Evolutionary conservation across 73 alveolate species (phyloP).

Genomic region (Paramecium octaurelia): DNA sequence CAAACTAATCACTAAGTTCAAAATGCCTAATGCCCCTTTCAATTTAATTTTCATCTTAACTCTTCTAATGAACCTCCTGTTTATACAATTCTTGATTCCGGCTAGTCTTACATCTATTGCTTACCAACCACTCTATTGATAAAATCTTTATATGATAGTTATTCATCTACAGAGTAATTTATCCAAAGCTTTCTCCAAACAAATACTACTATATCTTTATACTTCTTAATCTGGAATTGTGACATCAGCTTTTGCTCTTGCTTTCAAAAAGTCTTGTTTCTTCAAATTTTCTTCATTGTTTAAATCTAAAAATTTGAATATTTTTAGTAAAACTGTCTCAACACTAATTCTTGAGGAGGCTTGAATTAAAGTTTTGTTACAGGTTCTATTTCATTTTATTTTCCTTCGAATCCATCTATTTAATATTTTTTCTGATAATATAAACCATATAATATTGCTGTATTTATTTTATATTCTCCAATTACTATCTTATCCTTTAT

Average conservation of each 20-base stretch:
- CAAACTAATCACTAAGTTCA: neutral
- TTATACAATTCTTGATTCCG: neutral
- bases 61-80: neutral
- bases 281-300: slow-evolving; percentile 17
- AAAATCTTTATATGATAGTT: neutral
- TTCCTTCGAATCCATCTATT: slow-evolving; percentile 46
- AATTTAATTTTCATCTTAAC: neutral
- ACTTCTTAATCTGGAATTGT: slow-evolving; percentile 21
- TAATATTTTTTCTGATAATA: slow-evolving; percentile 35
- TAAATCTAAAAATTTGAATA: slow-evolving; percentile 54
- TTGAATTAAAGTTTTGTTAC: slow-evolving; percentile 42
- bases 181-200: neutral
- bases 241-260: slow-evolving; percentile 57
- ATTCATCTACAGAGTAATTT: neutral
- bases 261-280: slow-evolving; percentile 53
- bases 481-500: slow-evolving; percentile 28
- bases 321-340: slow-evolving; percentile 27
- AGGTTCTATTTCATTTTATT: slow-evolving; percentile 47
- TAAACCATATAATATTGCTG: neutral
- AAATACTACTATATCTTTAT: neutral
- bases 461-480: neutral
- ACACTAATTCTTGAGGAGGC: slow-evolving; percentile 35
- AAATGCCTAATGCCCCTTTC: slow-evolving; percentile 8
- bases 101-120: neutral
- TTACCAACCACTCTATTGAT: neutral